Conservation (phyloP, 2,329 filamentous ascomycete genomes). For the Aspergillus tanneri region DNA sequence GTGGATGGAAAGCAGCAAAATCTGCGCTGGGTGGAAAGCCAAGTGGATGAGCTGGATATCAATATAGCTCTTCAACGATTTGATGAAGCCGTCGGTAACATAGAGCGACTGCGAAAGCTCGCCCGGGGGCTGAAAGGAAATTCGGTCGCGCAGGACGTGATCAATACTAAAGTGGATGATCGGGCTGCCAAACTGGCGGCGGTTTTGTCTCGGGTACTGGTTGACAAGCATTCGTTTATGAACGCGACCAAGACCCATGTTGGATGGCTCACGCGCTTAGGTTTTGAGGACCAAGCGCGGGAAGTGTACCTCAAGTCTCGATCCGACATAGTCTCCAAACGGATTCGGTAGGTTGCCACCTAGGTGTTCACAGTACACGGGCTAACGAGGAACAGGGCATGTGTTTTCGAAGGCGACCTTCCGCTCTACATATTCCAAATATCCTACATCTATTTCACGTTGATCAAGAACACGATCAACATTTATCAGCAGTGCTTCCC, state of each 20-base stretch:
- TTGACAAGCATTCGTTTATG: conserved; percentile 73
- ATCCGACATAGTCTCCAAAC: conserved; percentile 72
- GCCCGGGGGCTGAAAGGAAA: conserved; percentile 82
- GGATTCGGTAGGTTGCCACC: conserved; percentile 65
- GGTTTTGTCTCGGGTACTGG: conserved; percentile 73
- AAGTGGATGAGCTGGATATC: conserved; percentile 95
- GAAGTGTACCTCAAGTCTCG: conserved; percentile 83
- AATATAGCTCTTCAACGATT: conserved; percentile 89
- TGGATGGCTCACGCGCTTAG: conserved; percentile 78
- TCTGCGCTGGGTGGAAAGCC: conserved; percentile 88
- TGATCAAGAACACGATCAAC: conserved; percentile 88
- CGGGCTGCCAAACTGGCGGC: conserved; percentile 73
- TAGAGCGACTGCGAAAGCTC: conserved; percentile 80
- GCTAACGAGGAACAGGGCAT: conserved; percentile 62
- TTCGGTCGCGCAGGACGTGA: conserved; percentile 82
- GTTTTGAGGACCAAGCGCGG: conserved; percentile 84
- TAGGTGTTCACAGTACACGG: neutral
- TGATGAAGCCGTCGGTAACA: conserved; percentile 75
- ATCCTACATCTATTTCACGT: conserved; percentile 91
- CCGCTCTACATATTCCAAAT: conserved; percentile 92
- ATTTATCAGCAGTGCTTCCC: conserved; percentile 88
- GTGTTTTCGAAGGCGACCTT: conserved; percentile 91
- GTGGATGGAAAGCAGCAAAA: conserved; percentile 96
- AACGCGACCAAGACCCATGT: conserved; percentile 78
- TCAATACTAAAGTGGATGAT: conserved; percentile 87